Conservation (phyloP, 2,329 filamentous ascomycete species). For the Epichloe amarillans region DNA sequence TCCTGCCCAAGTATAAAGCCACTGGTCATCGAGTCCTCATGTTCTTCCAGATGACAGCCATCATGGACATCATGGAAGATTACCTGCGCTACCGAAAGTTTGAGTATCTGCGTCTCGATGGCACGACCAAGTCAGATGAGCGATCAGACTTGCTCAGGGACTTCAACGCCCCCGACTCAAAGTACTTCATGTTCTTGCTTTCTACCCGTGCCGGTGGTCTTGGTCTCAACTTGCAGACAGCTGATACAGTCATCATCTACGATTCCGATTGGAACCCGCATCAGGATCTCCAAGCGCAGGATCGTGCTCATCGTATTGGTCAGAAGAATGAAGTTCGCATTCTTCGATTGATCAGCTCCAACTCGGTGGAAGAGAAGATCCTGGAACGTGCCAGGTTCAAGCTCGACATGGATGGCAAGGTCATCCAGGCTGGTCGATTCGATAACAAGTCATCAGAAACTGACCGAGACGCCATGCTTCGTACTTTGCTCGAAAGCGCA, state of each 20-base stretch:
- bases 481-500: conserved; percentile 79
- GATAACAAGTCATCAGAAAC: conserved; percentile 99
- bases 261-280: conserved; percentile 99
- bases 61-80: conserved; percentile 99
- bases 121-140: conserved; percentile 95
- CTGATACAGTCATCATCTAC: conserved; percentile 98
- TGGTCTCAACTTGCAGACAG: conserved; percentile 91
- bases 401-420: conserved; percentile 98
- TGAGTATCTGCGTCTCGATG: conserved; percentile 83
- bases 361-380: conserved; percentile 98
- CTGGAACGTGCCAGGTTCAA: conserved; percentile 94
- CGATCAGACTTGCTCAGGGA: conserved; percentile 77
- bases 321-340: conserved; percentile 99
- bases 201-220: conserved; percentile 97
- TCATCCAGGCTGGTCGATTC: conserved; percentile 98
- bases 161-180: conserved; percentile 82
- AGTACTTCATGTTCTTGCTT: conserved; percentile 96
- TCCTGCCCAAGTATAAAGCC: conserved; percentile 83
- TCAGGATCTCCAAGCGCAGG: conserved; percentile 96
- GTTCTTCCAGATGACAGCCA: conserved; percentile 99
- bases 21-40: conserved; percentile 93
- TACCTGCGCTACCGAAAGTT: conserved; percentile 76
- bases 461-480: conserved; percentile 91
- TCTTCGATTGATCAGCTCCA: conserved; percentile 85
- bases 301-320: conserved; percentile 99